These are phyloP conservation scores for Fistulifera solaris DNA, from an alignment of 108 stramenopile genomes.

Conservation along the genomic window DNA sequence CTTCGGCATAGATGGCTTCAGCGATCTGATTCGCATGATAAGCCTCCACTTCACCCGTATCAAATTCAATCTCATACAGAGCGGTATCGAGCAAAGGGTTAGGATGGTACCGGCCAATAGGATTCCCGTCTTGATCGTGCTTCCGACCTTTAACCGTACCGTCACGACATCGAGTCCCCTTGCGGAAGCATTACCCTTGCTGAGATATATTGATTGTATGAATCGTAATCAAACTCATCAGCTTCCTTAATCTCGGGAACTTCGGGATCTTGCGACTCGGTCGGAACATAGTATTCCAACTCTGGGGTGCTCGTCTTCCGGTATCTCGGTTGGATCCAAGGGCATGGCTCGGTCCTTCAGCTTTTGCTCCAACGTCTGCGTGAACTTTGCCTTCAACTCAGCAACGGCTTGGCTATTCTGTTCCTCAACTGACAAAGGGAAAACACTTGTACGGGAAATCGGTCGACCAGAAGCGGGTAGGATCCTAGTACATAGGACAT, in stretches of 20 bases:
- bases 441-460: slow-evolving; percentile 2
- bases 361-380: neutral
- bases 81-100: slow-evolving; percentile 36
- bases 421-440: slow-evolving; percentile 7
- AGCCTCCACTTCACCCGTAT: slow-evolving; percentile 16
- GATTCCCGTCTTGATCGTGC: slow-evolving; percentile 19
- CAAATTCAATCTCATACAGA: slow-evolving; percentile 30
- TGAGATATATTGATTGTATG: slow-evolving; percentile 11
- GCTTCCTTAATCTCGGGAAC: slow-evolving; percentile 3
- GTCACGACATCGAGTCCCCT: slow-evolving; percentile 5
- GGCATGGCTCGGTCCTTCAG: neutral
- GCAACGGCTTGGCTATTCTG: neutral
- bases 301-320: neutral
- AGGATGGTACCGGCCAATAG: slow-evolving; percentile 17
- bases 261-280: neutral
- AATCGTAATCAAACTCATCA: slow-evolving; percentile 14
- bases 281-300: neutral
- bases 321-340: slow-evolving; percentile 1
- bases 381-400: neutral
- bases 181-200: slow-evolving; percentile 17
- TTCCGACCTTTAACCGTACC: slow-evolving; percentile 25
- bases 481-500: slow-evolving; percentile 9
- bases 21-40: slow-evolving; percentile 34
- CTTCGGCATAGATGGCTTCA: slow-evolving; percentile 22
- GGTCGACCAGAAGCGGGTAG: slow-evolving; percentile 14